Percentiles rank a stretch among this genome's conserved stretches.
Conservation (phyloP, 2,329 filamentous ascomycete genomes). For the Aspergillus sojae region DNA sequence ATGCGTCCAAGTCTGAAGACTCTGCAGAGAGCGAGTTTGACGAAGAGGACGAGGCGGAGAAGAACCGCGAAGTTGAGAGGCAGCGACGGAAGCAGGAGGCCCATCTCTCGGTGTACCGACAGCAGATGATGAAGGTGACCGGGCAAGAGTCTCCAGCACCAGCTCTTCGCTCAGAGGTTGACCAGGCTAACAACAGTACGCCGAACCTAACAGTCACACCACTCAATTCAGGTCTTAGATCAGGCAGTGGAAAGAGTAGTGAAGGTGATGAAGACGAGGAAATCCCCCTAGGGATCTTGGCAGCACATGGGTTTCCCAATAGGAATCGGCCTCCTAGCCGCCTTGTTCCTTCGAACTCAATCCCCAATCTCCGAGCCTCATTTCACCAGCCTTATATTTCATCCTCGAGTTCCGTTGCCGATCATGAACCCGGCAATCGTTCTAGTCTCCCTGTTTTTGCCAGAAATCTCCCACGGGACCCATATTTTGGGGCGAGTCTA, state of each 20-base stretch:
- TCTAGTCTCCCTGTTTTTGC: conserved; percentile 77
- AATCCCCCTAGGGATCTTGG: conserved; percentile 80
- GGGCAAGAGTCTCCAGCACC: conserved; percentile 65
- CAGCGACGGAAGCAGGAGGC: conserved; percentile 87
- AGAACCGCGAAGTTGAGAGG: conserved; percentile 70
- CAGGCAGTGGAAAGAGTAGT: conserved; percentile 42
- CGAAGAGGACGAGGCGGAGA: conserved; percentile 78
- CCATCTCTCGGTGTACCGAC: conserved; percentile 84
- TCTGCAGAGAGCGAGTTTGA: conserved; percentile 68
- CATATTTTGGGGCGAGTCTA: conserved; percentile 78
- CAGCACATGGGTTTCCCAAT: conserved; percentile 84
- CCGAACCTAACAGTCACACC: conserved; percentile 57
- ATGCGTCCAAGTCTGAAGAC: conserved; percentile 52
- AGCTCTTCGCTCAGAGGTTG: conserved; percentile 57
- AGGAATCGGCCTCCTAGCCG: conserved; percentile 74
- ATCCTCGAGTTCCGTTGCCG: conserved; percentile 60
- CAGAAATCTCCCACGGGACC: conserved; percentile 77
- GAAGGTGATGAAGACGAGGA: conserved; percentile 81
- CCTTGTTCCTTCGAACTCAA: conserved; percentile 66
- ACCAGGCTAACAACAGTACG: conserved; percentile 61
- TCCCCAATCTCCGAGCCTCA: conserved; percentile 69
- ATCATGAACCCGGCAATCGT: conserved; percentile 43
- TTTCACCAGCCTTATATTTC: conserved; percentile 50
- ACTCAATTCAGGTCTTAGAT: conserved; percentile 40
- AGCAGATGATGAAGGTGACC: conserved; percentile 96